A percentile compares a stretch with the other conserved stretches of the same genome.
Conservation (phyloP, 768 basidiomycete genomes). For the Clitopilus passeckerianus region DNA sequence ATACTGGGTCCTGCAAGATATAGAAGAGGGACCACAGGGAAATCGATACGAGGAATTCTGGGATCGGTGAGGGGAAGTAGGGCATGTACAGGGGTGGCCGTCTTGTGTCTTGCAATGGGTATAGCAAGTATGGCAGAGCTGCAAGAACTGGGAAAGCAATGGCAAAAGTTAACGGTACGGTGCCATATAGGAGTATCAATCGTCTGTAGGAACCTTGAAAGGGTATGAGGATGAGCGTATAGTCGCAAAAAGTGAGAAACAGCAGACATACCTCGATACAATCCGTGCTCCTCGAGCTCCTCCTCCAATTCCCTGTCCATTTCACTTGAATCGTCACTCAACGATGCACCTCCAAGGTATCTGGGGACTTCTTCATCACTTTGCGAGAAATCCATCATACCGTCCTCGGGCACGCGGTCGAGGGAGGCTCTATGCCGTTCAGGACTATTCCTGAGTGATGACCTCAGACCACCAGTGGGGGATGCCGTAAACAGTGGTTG, state of each 20-base stretch:
- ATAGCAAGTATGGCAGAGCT: slow-evolving; percentile 42
- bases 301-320: slow-evolving; percentile 29
- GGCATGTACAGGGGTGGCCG: slow-evolving; percentile 27
- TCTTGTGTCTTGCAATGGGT: slow-evolving; percentile 28
- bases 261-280: slow-evolving; percentile 39
- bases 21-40: slow-evolving; percentile 60
- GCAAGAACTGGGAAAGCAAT: slow-evolving; percentile 47
- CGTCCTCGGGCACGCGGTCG: slow-evolving; percentile 34
- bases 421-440: slow-evolving; percentile 25
- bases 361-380: slow-evolving; percentile 1
- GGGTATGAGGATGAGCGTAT: neutral
- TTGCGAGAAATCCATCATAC: slow-evolving; percentile 12
- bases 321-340: slow-evolving; percentile 27
- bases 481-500: neutral
- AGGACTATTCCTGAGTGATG: slow-evolving; percentile 22
- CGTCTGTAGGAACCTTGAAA: slow-evolving; percentile 57
- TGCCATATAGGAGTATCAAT: slow-evolving; percentile 49
- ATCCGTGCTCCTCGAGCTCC: slow-evolving; percentile 42
- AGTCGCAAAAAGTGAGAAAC: neutral
- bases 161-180: slow-evolving; percentile 53
- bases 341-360: slow-evolving; percentile 13
- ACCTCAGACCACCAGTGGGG: neutral
- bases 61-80: slow-evolving; percentile 57
- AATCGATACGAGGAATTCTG: slow-evolving; percentile 57
- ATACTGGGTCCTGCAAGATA: slow-evolving; percentile 45